Base-by-base conservation (phyloP, 164 flowering plant genomes). In the Paratinospora sagittata region DNA sequence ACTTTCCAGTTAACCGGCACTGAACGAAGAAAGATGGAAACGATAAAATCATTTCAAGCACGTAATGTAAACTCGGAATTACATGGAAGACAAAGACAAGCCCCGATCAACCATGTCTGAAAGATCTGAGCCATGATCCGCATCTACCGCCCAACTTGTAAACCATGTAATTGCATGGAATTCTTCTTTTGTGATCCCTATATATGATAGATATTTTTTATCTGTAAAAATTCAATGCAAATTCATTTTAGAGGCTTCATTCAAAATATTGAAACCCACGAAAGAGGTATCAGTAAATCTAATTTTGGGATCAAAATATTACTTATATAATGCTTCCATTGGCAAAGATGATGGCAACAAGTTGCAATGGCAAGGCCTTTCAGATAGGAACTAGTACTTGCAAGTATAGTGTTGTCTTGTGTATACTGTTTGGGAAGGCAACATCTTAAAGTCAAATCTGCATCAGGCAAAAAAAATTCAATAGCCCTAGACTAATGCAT, bases 81-180 rank as follows among this genome's bases (percentile, higher is more conserved):
- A 87, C 88, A 73, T 77, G 14, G 77, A 70, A 19, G 64, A 37
- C 27, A 75, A 67, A 72, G 23, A 75, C 68, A 67, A 62, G 74
- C 74, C 77, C 70, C 43, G 65, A 70, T 78, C 80, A 57, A 72
- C 76, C 52, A 75, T 64, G 63, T 85, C 86, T 63, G 87, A 68
- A 71, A 85, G 76, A 71, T 81, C 86, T 27, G 89, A 85, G 30
- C 87, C 82, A 76, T 90, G 96, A 77, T 89, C 92, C 70, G 90
- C 97, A 88, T 95, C 98, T 58, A 95, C 97, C 19, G 97, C 96
- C 98, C 98, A 95, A 81, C 97, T 95, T 66, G 98, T 92, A 78
- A 95, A 87, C 98, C 97, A 95, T 26, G 97, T 85, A 27, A 95
- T 84, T 6, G 91, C 92, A 81, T 89, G 90, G 81, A 95, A 95